phyloP scores from a whole-genome alignment of 2,329 filamentous ascomycete species.

The Onygena corvina region DNA sequence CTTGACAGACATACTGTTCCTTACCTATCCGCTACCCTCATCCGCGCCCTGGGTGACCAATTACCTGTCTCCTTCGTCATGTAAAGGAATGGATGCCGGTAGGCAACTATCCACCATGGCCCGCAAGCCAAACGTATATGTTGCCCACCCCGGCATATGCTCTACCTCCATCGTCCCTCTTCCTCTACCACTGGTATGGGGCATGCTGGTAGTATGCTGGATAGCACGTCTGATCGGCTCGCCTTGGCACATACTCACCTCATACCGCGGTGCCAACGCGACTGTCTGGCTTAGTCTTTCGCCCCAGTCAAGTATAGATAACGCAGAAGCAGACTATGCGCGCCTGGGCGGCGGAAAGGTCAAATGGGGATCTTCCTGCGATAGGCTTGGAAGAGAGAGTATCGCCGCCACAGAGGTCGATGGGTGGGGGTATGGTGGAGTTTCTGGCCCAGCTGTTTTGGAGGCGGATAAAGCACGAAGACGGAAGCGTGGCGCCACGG shows the following conservation, averaged over 20 bases:
- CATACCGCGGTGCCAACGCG: slow-evolving; percentile 64
- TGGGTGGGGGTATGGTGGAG: slow-evolving; percentile 62
- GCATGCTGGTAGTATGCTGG: slow-evolving; percentile 57
- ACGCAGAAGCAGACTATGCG: slow-evolving; percentile 34
- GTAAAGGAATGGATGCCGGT: slow-evolving; percentile 23
- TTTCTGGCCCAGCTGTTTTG: slow-evolving; percentile 39
- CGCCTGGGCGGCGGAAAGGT: slow-evolving; percentile 49
- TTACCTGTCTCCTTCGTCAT: slow-evolving; percentile 38
- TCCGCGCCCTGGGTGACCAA: slow-evolving; percentile 44
- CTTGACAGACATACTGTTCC: slow-evolving; percentile 68
- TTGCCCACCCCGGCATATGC: slow-evolving; percentile 78
- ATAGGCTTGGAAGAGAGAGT: slow-evolving; percentile 45
- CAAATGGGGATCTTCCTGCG: slow-evolving; percentile 77
- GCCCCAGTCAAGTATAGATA: slow-evolving; percentile 37
- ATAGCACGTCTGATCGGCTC: slow-evolving; percentile 67
- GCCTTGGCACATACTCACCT: slow-evolving; percentile 71
- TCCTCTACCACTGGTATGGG: slow-evolving; percentile 53
- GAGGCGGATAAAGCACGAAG: slow-evolving; percentile 42
- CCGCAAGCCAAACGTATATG: slow-evolving; percentile 54
- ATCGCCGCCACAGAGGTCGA: slow-evolving; percentile 71
- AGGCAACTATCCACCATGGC: slow-evolving; percentile 12
- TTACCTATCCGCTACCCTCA: slow-evolving; percentile 58
- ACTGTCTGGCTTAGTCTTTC: slow-evolving; percentile 68
- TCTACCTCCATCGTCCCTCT: slow-evolving; percentile 71
- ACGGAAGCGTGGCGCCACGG: slow-evolving; percentile 46